A percentile compares a stretch with the other conserved stretches of the same genome.
Evolutionary conservation across 306 rosid species (phyloP).

Genomic region (Cercis canadensis): DNA sequence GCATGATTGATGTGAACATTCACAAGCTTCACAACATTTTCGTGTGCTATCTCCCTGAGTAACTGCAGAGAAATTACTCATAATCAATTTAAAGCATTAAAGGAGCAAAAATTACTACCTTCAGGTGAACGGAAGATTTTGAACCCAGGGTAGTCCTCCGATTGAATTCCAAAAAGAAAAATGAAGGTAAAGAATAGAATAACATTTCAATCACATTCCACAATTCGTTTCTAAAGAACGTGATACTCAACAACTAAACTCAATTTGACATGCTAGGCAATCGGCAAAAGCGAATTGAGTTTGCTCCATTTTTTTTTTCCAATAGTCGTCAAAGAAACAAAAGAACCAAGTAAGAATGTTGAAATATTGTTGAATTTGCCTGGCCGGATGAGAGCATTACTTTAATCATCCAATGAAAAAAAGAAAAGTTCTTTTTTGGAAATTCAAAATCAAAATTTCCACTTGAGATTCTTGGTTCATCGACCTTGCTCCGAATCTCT

Average conservation of each 20-base stretch:
- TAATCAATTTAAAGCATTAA: slow-evolving; percentile 29
- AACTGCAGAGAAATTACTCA: slow-evolving; percentile 55
- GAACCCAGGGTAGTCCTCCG: background rate
- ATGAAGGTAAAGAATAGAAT: background rate
- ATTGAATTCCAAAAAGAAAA: background rate
- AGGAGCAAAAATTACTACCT: background rate
- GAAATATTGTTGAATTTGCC: background rate
- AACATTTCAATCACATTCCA: background rate
- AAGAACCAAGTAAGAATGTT: background rate
- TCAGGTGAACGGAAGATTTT: background rate
- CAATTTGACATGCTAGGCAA: too few species aligned
- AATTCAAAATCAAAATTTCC: background rate
- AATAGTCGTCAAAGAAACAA: background rate
- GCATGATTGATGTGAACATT: slow-evolving; percentile 93
- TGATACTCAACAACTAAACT: too few species aligned
- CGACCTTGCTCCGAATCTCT: background rate
- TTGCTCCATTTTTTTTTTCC: background rate
- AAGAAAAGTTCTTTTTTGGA: background rate
- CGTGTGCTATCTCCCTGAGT: slow-evolving; percentile 90
- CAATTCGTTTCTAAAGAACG: too few species aligned
- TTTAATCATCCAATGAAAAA: background rate
- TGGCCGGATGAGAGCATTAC: background rate
- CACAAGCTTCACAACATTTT: slow-evolving; percentile 92
- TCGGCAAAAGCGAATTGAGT: too few species aligned
- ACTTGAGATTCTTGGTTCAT: background rate